A percentile compares a stretch with the other conserved stretches of the same genome.
These are phyloP conservation scores for Stagonosporopsis rhizophila DNA, from an alignment of 2,329 filamentous ascomycete species.

Conservation along the genomic window DNA sequence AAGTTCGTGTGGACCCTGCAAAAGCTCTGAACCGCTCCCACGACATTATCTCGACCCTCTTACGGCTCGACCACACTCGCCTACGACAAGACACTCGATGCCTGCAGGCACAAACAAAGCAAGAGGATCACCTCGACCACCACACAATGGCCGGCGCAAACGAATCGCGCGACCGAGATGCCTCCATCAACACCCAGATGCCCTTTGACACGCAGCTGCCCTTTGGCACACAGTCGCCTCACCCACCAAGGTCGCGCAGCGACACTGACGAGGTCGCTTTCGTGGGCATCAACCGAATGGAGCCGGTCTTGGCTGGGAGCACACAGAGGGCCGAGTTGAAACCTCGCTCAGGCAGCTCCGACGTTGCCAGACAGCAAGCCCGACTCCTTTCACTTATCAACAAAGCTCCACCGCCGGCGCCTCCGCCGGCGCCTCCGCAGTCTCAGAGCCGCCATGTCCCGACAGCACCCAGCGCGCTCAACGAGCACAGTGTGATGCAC, in stretches of 20 bases:
- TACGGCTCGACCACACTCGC: slow-evolving; percentile 23
- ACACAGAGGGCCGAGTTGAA: slow-evolving; percentile 24
- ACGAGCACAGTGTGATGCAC: not conserved
- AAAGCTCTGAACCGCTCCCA: slow-evolving; percentile 17
- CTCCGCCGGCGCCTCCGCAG: not conserved
- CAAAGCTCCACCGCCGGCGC: not conserved
- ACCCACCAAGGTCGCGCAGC: slow-evolving; percentile 6
- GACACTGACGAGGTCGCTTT: slow-evolving; percentile 15
- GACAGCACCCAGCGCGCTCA: not conserved
- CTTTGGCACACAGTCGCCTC: not conserved
- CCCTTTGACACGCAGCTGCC: slow-evolving; percentile 33
- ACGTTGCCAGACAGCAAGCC: not conserved
- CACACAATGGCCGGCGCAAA: slow-evolving; percentile 16
- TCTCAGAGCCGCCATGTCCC: not conserved
- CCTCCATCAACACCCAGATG: slow-evolving; percentile 25
- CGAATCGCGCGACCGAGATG: not conserved
- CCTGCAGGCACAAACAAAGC: slow-evolving; percentile 15
- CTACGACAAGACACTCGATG: slow-evolving; percentile 25
- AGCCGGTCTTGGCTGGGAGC: slow-evolving; percentile 33
- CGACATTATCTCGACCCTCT: slow-evolving; percentile 11
- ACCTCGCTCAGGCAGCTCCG: slow-evolving; percentile 1
- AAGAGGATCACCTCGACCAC: not conserved
- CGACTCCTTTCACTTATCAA: not conserved
- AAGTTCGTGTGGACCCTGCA: not conserved
- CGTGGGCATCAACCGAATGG: slow-evolving; percentile 23